These are phyloP conservation scores for Myriosclerotinia duriaeana DNA, from an alignment of 2,329 filamentous ascomycete genomes.

Conservation along the genomic window DNA sequence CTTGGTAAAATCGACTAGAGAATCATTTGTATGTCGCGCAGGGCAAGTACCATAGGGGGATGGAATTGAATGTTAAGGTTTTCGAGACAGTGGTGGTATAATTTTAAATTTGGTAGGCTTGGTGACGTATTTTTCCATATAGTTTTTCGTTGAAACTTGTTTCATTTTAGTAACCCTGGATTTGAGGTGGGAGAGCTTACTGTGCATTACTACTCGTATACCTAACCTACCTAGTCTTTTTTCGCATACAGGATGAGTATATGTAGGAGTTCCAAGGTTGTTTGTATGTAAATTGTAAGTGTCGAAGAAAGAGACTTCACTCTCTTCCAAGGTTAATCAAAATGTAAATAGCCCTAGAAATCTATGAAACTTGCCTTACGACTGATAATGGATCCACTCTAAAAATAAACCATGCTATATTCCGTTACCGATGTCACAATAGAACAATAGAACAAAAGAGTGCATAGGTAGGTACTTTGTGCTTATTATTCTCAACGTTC, in stretches of 20 bases:
- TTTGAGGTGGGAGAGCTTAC: not conserved
- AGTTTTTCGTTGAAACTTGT: not conserved
- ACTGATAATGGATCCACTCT: slow-evolving; percentile 7
- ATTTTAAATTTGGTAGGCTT: not conserved
- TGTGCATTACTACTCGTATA: slow-evolving; percentile 2
- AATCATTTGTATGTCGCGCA: not conserved
- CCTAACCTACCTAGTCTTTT: not conserved
- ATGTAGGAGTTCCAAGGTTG: not conserved
- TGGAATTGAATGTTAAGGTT: not conserved
- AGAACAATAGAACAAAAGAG: not conserved
- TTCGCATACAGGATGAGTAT: not conserved
- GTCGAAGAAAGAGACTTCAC: too few species aligned
- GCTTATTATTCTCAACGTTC: not conserved
- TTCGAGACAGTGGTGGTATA: not conserved
- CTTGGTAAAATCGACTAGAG: not conserved
- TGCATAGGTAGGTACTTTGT: not conserved
- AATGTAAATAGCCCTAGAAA: too few species aligned
- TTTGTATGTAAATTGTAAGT: too few species aligned
- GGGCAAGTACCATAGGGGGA: not conserved
- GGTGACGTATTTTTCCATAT: slow-evolving; percentile 1
- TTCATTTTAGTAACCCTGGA: slow-evolving; percentile 2
- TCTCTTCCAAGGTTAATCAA: too few species aligned
- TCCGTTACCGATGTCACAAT: not conserved
- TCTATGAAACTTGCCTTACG: not conserved
- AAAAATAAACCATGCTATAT: not conserved